Evolutionary conservation across 192 early-diverging fungal species (phyloP).

Genomic region (Podila epicladia): DNA sequence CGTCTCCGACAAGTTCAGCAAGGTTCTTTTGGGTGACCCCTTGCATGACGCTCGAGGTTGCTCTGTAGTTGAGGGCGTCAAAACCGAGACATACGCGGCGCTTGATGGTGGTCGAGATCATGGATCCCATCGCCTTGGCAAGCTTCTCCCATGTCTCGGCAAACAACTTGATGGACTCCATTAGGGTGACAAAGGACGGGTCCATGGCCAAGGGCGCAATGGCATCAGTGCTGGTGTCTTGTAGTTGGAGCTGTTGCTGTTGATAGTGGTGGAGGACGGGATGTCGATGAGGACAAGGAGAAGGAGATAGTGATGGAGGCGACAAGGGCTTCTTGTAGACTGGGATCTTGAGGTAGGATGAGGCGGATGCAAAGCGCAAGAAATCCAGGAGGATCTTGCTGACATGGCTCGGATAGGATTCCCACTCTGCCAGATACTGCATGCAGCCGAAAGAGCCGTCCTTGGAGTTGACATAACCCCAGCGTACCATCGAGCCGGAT

Average conservation of each 20-base stretch:
- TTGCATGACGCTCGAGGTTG: neutral
- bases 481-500: slow-evolving; percentile 7
- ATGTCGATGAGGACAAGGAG: slow-evolving; percentile 2
- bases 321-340: neutral
- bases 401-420: slow-evolving; percentile 2
- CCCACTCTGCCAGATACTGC: slow-evolving; percentile 17
- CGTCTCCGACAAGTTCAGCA: neutral
- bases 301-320: neutral
- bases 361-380: slow-evolving; percentile 8
- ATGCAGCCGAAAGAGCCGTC: slow-evolving; percentile 19
- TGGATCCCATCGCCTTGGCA: slow-evolving; percentile 8
- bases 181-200: neutral
- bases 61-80: slow-evolving; percentile 3
- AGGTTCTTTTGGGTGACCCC: slow-evolving; percentile 10
- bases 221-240: neutral
- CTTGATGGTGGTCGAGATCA: neutral
- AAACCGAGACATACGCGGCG: slow-evolving; percentile 21
- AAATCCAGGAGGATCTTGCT: slow-evolving; percentile 23
- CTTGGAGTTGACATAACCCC: neutral
- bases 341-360: slow-evolving; percentile 16
- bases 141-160: slow-evolving; percentile 14
- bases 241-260: neutral
- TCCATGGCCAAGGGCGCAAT: neutral
- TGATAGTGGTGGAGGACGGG: neutral
- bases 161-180: slow-evolving; percentile 10